A percentile compares a stretch with the other conserved stretches of the same genome.
phyloP scores from a whole-genome alignment of 768 basidiomycete genomes.

The Tricholoma hemisulphureum region DNA sequence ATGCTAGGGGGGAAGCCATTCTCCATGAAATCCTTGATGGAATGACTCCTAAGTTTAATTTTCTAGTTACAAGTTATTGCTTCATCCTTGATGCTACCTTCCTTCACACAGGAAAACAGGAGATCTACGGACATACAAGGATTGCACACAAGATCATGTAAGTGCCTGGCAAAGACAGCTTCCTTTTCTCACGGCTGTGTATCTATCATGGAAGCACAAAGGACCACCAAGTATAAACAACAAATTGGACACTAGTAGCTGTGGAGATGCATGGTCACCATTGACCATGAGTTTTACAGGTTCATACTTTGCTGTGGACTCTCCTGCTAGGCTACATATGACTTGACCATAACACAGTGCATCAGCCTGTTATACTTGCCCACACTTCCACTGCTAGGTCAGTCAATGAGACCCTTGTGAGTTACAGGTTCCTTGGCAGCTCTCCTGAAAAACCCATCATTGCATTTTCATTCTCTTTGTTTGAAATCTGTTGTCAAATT shows the following conservation, averaged over 20 bases:
- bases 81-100: not conserved
- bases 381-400: no score
- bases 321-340: not conserved
- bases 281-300: no score
- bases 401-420: no score
- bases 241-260: not conserved
- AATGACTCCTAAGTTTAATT: not conserved
- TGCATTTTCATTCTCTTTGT: no score
- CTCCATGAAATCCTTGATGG: no score
- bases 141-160: not conserved
- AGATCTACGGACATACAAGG: not conserved
- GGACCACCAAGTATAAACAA: not conserved
- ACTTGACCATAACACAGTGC: not conserved
- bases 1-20: no score
- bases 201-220: no score
- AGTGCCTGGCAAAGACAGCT: not conserved
- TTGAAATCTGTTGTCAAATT: no score
- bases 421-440: no score
- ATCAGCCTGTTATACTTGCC: no score
- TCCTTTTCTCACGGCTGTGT: not conserved
- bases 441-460: no score
- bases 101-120: not conserved
- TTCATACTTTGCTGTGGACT: not conserved
- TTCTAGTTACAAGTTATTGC: not conserved
- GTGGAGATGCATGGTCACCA: no score